Evolutionary conservation across 306 rosid genomes (phyloP).

Genomic region (Amphicarpaea edgeworthii): DNA sequence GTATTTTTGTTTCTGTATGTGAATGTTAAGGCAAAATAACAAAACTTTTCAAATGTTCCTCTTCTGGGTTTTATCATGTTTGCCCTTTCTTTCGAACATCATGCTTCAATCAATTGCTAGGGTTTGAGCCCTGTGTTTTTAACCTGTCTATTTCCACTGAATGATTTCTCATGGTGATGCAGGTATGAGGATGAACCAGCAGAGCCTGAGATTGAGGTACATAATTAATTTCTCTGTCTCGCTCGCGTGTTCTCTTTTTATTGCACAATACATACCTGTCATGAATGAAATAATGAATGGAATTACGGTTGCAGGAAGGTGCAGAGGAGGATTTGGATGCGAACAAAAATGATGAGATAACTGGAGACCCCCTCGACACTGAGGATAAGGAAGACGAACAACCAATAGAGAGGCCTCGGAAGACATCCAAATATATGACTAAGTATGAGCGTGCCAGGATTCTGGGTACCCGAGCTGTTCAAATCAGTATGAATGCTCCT

Average conservation of each 20-base stretch:
- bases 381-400: slow-evolving; percentile 66
- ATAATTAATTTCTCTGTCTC: neutral
- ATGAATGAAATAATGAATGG: slow-evolving; percentile 14
- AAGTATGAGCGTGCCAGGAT: slow-evolving; percentile 95
- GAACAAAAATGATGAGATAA: slow-evolving; percentile 61
- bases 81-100: neutral
- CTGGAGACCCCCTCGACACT: slow-evolving; percentile 68
- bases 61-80: neutral
- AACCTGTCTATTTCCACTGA: neutral
- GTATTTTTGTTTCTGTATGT: neutral
- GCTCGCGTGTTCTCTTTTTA: neutral
- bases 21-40: neutral
- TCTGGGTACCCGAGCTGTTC: slow-evolving; percentile 95
- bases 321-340: slow-evolving; percentile 84
- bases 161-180: slow-evolving; percentile 24
- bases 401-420: slow-evolving; percentile 65
- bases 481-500: slow-evolving; percentile 98
- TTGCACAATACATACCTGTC: neutral
- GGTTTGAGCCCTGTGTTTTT: neutral
- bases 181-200: slow-evolving; percentile 90
- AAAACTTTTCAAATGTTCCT: slow-evolving; percentile 8
- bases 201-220: slow-evolving; percentile 90
- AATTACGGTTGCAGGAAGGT: slow-evolving; percentile 74
- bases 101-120: slow-evolving; percentile 8
- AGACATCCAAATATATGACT: slow-evolving; percentile 87